A percentile compares a stretch with the other conserved stretches of the same genome.
These are phyloP conservation scores for Cucurbita pepo DNA, from an alignment of 306 rosid species.

Conservation along the genomic window DNA sequence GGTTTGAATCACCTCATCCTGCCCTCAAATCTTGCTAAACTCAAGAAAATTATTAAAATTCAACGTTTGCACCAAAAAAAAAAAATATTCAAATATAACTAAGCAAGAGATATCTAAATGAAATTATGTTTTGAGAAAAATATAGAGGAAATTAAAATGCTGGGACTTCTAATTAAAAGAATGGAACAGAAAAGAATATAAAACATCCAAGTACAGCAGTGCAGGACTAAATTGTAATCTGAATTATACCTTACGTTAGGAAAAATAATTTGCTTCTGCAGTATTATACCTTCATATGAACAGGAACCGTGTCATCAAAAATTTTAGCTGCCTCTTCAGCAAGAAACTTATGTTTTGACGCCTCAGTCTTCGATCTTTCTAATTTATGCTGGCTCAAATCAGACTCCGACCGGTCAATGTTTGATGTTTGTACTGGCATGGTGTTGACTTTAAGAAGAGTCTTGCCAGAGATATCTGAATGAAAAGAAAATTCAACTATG, in stretches of 20 bases:
- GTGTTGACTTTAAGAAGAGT: slow-evolving; percentile 35
- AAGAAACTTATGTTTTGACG: slow-evolving; percentile 22
- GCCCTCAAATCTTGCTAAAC: too few species aligned
- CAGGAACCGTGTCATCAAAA: slow-evolving; percentile 46
- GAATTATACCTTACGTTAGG: background rate
- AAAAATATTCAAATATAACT: background rate
- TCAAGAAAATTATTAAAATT: background rate
- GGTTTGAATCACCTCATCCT: too few species aligned
- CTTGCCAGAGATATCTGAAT: slow-evolving; percentile 37
- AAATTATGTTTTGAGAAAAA: background rate
- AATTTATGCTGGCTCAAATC: slow-evolving; percentile 32
- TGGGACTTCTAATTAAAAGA: background rate
- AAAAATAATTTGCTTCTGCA: background rate
- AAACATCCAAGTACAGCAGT: background rate
- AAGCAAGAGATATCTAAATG: background rate
- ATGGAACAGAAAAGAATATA: background rate
- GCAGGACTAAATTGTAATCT: background rate
- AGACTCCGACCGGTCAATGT: slow-evolving; percentile 24
- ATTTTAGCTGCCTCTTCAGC: slow-evolving; percentile 80
- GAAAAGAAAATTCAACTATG: background rate
- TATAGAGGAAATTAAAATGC: background rate
- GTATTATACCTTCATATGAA: slow-evolving; percentile 47
- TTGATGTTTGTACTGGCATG: slow-evolving; percentile 32
- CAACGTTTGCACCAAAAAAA: background rate
- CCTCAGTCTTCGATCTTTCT: slow-evolving; percentile 74